A percentile compares a stretch with the other conserved stretches of the same genome.
Conservation (phyloP, 2,329 filamentous ascomycete species). For the Calycina herbarum region DNA sequence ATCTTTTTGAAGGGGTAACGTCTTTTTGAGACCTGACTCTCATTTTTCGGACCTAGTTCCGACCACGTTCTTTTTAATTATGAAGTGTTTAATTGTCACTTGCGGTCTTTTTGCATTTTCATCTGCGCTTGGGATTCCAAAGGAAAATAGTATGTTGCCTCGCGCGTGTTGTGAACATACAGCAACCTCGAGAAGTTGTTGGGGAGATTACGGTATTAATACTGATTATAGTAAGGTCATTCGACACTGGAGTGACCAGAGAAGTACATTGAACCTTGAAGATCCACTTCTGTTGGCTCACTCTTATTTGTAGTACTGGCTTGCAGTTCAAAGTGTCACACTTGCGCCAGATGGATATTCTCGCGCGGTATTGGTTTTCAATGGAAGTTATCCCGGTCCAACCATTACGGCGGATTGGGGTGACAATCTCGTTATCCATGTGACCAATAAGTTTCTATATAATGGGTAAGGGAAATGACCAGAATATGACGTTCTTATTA, state of each 20-base stretch:
- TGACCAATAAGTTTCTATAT: slow-evolving; percentile 51
- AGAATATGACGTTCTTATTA: too few relatives aligned
- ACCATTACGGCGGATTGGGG: slow-evolving; percentile 9
- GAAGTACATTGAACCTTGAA: slow-evolving; percentile 3
- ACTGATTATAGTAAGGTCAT: slow-evolving; percentile 18
- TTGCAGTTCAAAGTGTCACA: slow-evolving; percentile 17
- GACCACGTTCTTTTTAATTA: too few relatives aligned
- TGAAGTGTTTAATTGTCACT: too few relatives aligned
- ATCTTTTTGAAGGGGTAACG: too few relatives aligned
- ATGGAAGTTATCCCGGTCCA: slow-evolving; percentile 15
- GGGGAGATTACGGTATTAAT: slow-evolving; percentile 17
- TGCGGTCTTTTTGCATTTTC: too few relatives aligned
- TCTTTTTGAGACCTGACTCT: too few relatives aligned
- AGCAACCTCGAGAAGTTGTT: slow-evolving; percentile 17
- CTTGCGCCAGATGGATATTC: slow-evolving; percentile 38
- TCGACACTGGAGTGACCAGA: slow-evolving; percentile 18
- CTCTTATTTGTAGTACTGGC: slow-evolving; percentile 12
- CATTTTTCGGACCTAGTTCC: too few relatives aligned
- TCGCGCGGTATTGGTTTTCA: slow-evolving; percentile 51
- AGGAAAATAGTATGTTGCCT: too few relatives aligned
- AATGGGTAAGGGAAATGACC: slow-evolving; percentile 9
- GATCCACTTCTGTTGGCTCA: too few relatives aligned
- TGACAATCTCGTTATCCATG: not conserved
- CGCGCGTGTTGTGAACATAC: slow-evolving; percentile 13
- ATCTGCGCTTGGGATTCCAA: too few relatives aligned